Base-by-base conservation (phyloP, 2,329 filamentous ascomycete genomes). In the Amphichorda felina region DNA sequence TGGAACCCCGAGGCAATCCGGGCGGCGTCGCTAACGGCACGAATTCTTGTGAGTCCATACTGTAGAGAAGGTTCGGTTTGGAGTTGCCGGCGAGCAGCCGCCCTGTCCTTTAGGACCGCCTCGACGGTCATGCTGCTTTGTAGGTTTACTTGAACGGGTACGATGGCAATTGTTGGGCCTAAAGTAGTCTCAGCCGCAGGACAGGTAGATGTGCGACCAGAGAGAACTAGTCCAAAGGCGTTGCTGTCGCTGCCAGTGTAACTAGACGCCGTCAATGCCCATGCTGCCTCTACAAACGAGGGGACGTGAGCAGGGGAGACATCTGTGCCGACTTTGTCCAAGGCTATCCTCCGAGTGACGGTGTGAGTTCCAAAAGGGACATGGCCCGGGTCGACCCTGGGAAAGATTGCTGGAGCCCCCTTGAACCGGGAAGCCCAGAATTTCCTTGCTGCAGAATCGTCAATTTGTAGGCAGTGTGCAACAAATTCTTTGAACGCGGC, bases 41-140 rank as follows among this genome's bases (percentile, higher is more conserved):
- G 15, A 25, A 35, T 35, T 11, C 26, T 4, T 6, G 13, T 13
- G 24, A 35, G 14, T 5, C 34, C 34, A 15, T 22, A 33, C 19
- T 33, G 31, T 10, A 33, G 18, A 9, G 31, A 33, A 8, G 31
- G 31, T 5, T 24, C 21, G 13, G 17, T 3, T 15, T 33, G 31
- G 14, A 33, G 21, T 15, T 2, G 18, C 7, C 31, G 31, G 13
- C 18, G 31, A 2, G 31, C 18, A 13, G 31, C 21, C 3, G 61
- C 63, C 2, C 53, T 71, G 34, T 72, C 71, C 50, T 62, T 72
- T 41, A 66, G 59, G 43, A 73, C 75, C 17, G n/a, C 9, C 17
- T 24, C 17, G 4, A 33, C 14, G 8, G 31, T 33, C 30, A 35
- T 30, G 28, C 17, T 30, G 10, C 24, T 27, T 5, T 26, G 19